Evolutionary conservation across 352 stramenopile species (phyloP), one percentile per base, ranked within the genome.

Genomic region (Globisporangium paroecandrum): DNA sequence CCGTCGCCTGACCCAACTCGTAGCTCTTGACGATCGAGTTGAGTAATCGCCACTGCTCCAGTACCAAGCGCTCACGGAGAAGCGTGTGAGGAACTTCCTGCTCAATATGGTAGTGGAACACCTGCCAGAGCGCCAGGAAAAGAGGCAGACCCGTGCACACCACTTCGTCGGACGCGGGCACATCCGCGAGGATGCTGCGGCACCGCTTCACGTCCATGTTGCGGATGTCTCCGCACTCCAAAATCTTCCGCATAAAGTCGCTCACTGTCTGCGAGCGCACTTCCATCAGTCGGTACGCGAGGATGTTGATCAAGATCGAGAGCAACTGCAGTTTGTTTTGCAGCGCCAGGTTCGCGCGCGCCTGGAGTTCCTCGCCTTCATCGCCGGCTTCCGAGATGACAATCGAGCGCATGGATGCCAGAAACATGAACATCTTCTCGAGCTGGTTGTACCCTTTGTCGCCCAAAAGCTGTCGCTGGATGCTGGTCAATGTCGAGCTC

Each of bases 371-470:
- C 22, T 65, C 43, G 6, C 38, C 32, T 5, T 65, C 56, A 34
- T 76, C 58, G 20, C 38, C 22, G 54, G 41, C 65, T 4, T 85
- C 76, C 22, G 82, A 77, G 18, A 77, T 81, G 34, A 94, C 75
- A 65, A 94, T 89, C 18, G 83, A 85, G 20, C 83, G 82, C 83
- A 94, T 89, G n/a, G 83, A 89, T 32, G 84, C 74, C 66, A 94
- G 59, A 58, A 94, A 92, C 70, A 83, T 70, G 58, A 95, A 93
- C 85, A 95, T 95, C 61, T 91, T 91, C 72, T 93, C 77, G 6
- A 95, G 78, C 62, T 93, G 85, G 69, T 89, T 91, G 83, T 93
- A 95, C n/a, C 87, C 87, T 60, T 95, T 95, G 72, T 95, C 82
- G 3, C 87, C 87, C 34, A 95, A 72, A 29, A 95, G 67, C 55